Conservation (phyloP, 106 monocot species). For the Vanilla planifolia region DNA sequence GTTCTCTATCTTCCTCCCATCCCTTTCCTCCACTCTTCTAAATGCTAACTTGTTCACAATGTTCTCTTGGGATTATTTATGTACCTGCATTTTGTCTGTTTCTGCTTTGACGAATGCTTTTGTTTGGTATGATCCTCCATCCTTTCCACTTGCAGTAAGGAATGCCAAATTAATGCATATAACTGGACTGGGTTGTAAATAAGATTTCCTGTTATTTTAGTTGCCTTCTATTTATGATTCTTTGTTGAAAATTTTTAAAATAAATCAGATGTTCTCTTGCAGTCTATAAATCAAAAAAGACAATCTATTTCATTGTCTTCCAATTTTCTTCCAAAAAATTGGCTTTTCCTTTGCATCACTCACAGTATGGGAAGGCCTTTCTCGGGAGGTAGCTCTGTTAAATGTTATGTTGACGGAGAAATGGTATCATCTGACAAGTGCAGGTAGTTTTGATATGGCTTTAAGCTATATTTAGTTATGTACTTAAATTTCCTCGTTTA, state of each 20-base stretch:
- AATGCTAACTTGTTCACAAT: no score
- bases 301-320: constrained; percentile 57
- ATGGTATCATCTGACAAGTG: constrained; percentile 84
- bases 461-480: neutral
- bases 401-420: constrained; percentile 84
- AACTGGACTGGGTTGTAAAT: no score
- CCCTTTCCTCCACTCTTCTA: no score
- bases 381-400: constrained; percentile 80
- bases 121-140: no score
- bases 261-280: constrained; percentile 12
- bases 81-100: no score
- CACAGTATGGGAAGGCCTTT: constrained; percentile 89
- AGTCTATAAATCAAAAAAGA: constrained; percentile 84
- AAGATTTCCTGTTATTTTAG: neutral
- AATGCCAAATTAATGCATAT: no score
- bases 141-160: no score
- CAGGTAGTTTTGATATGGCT: constrained; percentile 30
- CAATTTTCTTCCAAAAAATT: constrained; percentile 56
- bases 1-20: no score
- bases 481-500: neutral
- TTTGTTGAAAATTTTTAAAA: neutral
- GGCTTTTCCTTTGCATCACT: constrained; percentile 88
- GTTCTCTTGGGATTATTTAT: no score
- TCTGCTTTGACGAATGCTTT: no score
- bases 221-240: neutral